These are phyloP conservation scores for Carex littledalei DNA, from an alignment of 176 grass and related monocot species.

Conservation along the genomic window DNA sequence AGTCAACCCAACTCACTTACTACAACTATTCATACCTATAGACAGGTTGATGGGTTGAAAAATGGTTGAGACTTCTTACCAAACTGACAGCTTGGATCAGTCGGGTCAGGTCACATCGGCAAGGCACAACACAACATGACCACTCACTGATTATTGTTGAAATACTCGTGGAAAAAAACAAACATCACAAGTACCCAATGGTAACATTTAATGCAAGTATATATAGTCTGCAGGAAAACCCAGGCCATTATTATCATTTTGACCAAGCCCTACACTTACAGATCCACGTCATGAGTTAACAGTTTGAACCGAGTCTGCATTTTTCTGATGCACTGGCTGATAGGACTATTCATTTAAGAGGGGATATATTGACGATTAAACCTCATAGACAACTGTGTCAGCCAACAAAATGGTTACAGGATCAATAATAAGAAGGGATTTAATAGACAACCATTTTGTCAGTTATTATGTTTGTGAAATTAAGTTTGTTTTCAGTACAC, in stretches of 20 bases:
- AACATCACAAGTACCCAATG: not conserved
- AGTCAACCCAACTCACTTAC: not conserved
- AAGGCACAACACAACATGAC: not conserved
- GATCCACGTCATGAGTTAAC: not conserved
- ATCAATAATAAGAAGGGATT: not conserved
- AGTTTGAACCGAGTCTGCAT: not conserved
- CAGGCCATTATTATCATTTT: not conserved
- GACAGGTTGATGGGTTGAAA: not conserved
- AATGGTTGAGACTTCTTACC: not conserved
- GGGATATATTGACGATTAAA: not conserved
- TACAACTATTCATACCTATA: not conserved
- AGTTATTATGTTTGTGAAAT: not conserved
- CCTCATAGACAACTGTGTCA: not conserved
- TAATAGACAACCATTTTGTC: not conserved
- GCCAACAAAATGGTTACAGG: not conserved
- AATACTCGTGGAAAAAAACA: not conserved
- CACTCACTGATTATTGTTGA: not conserved
- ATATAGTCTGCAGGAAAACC: not conserved
- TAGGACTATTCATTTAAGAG: not conserved
- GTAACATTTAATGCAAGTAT: not conserved
- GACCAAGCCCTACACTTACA: not conserved
- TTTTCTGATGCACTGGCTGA: not conserved
- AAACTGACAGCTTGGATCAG: not conserved
- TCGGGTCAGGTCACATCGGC: not conserved
- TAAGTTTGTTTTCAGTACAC: not conserved